Evolutionary conservation across 2,329 filamentous ascomycete genomes (phyloP), one percentile per base, ranked within the genome.

Genomic region (Penicillium nordicum): DNA sequence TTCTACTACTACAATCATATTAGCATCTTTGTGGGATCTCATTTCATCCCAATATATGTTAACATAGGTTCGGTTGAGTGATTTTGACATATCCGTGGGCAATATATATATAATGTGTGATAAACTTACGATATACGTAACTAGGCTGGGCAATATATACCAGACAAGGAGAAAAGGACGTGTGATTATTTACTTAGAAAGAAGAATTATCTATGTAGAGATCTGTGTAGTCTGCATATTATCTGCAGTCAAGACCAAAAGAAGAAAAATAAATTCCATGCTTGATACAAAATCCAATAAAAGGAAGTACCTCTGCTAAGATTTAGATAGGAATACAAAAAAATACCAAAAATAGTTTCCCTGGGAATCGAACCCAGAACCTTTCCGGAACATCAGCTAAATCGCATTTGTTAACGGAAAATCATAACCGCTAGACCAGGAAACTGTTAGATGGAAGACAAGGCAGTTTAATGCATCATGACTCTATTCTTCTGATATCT

Each of bases 321-420:
- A 42, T 12, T 30, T n/a, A 5, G 8, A 27, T 27, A 18, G 27
- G 41, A 47, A 7, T 2, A 34, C 21, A 41, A 55, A 52, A 55
- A 21, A 52, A 34, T 55, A 46, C 48, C 52, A 52, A 55, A 21
- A 52, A 34, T 55, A 46, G 53, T 55, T 55, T 55, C 53, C 37
- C 53, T 55, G 53, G 53, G 53, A 55, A 55, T 55, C 53, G 53
- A 55, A 55, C 53, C 53, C 53, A 55, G 53, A 55, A 55, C 53
- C 53, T 55, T 55, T 55, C 53, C 53, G 53, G 53, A 55, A 55
- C 53, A 52, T 10, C 1, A 34, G 53, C 48, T 4, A 41, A 41
- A 12, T 29, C 2, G 36, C 53, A 55, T 36, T 55, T 55, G 53
- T 55, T 55, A 55, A 55, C 53, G 53, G 53, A 55, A 55, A 55